These are phyloP conservation scores for Xerocomus minutiporus DNA, from an alignment of 1,284 basidiomycete species.

Conservation along the genomic window DNA sequence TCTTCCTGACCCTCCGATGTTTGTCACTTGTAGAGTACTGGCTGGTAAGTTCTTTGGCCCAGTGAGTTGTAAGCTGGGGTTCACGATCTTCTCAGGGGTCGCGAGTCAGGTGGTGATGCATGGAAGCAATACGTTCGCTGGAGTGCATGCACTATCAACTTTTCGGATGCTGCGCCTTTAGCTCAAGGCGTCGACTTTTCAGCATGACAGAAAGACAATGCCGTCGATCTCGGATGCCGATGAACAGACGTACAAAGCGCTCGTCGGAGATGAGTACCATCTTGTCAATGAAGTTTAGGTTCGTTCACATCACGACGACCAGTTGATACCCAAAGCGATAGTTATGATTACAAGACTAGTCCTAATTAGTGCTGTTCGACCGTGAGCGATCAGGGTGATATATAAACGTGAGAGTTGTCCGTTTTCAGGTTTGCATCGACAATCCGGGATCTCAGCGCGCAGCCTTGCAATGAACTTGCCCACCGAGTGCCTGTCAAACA, in stretches of 20 bases:
- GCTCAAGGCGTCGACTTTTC: conserved; percentile 90
- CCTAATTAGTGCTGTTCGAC: conserved; percentile 17
- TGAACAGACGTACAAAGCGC: conserved; percentile 12
- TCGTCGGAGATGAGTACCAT: conserved; percentile 12
- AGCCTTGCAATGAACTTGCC: conserved; percentile 20
- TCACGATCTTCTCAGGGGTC: conserved; percentile 61
- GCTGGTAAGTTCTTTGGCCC: conserved; percentile 51
- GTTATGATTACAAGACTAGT: conserved; percentile 24
- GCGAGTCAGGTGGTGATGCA: conserved; percentile 93
- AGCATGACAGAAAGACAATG: conserved; percentile 30
- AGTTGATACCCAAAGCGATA: conserved; percentile 13
- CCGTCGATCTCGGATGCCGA: background rate
- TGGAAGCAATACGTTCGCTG: conserved; percentile 93
- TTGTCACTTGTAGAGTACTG: conserved; percentile 57
- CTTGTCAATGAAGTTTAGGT: conserved; percentile 16
- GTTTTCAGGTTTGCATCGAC: conserved; percentile 28
- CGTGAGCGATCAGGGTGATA: conserved; percentile 36
- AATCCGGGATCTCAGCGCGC: conserved; percentile 29
- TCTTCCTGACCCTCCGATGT: conserved; percentile 8
- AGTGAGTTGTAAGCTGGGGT: background rate
- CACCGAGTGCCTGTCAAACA: conserved; percentile 28
- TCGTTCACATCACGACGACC: conserved; percentile 27
- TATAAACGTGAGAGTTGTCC: conserved; percentile 33
- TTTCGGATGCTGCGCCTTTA: conserved; percentile 80
- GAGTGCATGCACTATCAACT: conserved; percentile 92